Evolutionary conservation across 2,329 filamentous ascomycete species (phyloP), one percentile per base, ranked within the genome.

Genomic region (Alternaria rosae): DNA sequence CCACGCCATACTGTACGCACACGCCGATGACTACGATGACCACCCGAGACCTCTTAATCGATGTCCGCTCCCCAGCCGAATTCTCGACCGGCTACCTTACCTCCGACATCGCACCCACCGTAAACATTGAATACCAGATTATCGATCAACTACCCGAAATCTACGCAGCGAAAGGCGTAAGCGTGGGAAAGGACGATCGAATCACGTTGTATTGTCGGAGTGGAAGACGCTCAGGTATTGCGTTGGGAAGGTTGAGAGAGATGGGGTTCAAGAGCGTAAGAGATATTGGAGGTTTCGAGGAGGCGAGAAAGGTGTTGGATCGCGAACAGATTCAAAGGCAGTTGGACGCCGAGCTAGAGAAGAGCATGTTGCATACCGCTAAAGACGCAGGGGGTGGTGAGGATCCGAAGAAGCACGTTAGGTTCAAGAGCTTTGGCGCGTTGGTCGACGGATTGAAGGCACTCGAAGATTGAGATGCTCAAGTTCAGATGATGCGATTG

Each of bases 171-270:
- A 66, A 52, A 21, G 66, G 69, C 30, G 62, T 73, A 38, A 47
- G 57, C 1, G 65, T 76, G 0, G 9, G 20, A 6, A 77, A 77
- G 35, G 52, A 65, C 9, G 75, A 76, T 30, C 47, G 66, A n/a
- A 78, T 80, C 20, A 78, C 76, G 11, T 64, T 80, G 32, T 80
- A 80, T 54, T 80, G 78, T 51, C 76, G 77, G 12, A 76, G 72
- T 4, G 78, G 78, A 0, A 63, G 78, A 17, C 62, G 78, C 3
- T 78, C 74, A 2, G 69, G 69, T 23, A 76, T 80, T 50, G 78
- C 78, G 30, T 57, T 74, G 51, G 65, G 69, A 54, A 70, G 65
- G 60, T 47, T 80, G 57, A 68, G 58, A 60, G 60, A 64, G 7
- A 32, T 78, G 58, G 78, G 78, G 15, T 79, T 71, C 54, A 20